Evolutionary conservation across 805 yeast species (phyloP).

Genomic region (Pachysolen tannophilus): DNA sequence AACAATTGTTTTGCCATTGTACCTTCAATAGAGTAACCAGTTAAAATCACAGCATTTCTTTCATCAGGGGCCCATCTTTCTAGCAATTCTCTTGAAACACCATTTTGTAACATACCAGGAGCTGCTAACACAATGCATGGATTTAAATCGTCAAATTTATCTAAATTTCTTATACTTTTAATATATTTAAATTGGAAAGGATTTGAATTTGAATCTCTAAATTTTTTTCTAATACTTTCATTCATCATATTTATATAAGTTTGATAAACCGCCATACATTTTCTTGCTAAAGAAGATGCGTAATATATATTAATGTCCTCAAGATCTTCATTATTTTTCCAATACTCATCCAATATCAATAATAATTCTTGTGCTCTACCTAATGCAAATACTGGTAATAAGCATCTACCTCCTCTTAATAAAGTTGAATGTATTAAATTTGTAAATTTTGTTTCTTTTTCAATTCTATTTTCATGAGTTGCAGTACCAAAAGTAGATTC

Average conservation of each 20-base stretch:
- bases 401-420: slow-evolving; percentile 81
- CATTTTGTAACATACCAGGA: slow-evolving; percentile 98
- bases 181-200: slow-evolving; percentile 89
- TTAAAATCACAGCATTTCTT: slow-evolving; percentile 75
- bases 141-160: slow-evolving; percentile 83
- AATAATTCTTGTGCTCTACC: slow-evolving; percentile 96
- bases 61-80: slow-evolving; percentile 98
- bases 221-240: slow-evolving; percentile 70
- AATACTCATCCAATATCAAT: slow-evolving; percentile 87
- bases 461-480: slow-evolving; percentile 84
- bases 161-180: slow-evolving; percentile 70
- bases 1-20: slow-evolving; percentile 90
- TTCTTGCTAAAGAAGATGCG: slow-evolving; percentile 89
- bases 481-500: slow-evolving; percentile 98
- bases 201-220: slow-evolving; percentile 71
- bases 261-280: slow-evolving; percentile 96
- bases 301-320: slow-evolving; percentile 79
- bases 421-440: slow-evolving; percentile 78
- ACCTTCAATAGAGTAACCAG: slow-evolving; percentile 98
- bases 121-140: slow-evolving; percentile 95
- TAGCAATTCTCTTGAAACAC: slow-evolving; percentile 81
- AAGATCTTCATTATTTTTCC: slow-evolving; percentile 79
- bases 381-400: slow-evolving; percentile 90
- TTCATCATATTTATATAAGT: slow-evolving; percentile 97
- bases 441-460: slow-evolving; percentile 76